phyloP scores from a whole-genome alignment of 1,139 yeast species.

The Pichia cactophila region DNA sequence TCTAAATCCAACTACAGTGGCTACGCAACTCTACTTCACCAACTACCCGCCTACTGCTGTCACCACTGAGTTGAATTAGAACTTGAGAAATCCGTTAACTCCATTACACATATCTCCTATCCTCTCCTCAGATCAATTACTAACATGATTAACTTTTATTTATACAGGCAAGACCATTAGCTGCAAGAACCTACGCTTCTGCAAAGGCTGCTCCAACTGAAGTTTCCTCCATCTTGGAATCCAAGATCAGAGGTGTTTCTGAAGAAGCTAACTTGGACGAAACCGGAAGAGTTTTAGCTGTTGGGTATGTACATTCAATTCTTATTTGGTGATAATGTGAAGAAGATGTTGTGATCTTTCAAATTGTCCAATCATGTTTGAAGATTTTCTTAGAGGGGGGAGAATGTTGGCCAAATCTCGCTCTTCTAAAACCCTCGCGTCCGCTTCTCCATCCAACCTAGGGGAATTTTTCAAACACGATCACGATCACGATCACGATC shows the following conservation, averaged over 20 bases:
- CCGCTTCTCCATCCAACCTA: too few relatives aligned
- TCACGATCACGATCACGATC: not conserved
- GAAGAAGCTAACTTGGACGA: conserved; percentile 97
- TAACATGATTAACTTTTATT: conserved; percentile 7
- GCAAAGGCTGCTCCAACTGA: conserved; percentile 99
- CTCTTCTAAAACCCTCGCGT: not conserved
- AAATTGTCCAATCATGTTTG: not conserved
- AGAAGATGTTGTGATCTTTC: not conserved
- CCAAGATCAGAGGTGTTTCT: conserved; percentile 98
- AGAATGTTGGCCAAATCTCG: not conserved
- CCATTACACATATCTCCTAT: not conserved
- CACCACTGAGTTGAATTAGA: not conserved
- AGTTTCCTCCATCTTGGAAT: conserved; percentile 97
- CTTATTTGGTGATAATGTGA: not conserved
- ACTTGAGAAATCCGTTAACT: not conserved
- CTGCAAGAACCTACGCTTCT: conserved; percentile 78
- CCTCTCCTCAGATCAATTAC: conserved; percentile 6
- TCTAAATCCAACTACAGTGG: not conserved
- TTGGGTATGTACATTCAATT: conserved; percentile 54
- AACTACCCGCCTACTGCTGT: not conserved
- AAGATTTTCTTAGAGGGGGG: not conserved
- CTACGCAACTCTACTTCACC: not conserved
- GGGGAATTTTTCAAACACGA: not conserved
- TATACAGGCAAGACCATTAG: conserved; percentile 63
- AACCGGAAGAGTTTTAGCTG: conserved; percentile 98